Evolutionary conservation across 2,329 filamentous ascomycete genomes (phyloP), one percentile per base, ranked within the genome.

Genomic region (Phyllosticta citriasiana): DNA sequence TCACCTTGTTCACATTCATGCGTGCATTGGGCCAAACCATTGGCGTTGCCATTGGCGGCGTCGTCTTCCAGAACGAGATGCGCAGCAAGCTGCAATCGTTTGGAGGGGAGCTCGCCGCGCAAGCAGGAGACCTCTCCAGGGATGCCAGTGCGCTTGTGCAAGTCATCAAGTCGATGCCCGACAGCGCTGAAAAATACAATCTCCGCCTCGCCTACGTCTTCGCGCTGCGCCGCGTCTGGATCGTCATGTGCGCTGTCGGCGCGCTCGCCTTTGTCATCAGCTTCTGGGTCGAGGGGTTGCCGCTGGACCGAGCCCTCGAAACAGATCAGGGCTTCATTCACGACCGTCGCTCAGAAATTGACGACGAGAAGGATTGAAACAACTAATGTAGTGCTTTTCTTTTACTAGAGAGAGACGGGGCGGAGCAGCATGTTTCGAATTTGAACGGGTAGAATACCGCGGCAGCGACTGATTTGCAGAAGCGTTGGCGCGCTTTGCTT

Each of bases 41-140:
- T 9, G 86, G 86, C 25, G 83, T 89, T 2, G 85, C 86, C 1
- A 77, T 88, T 57, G 83, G 84, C 1, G 86, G 87, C 3, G 84
- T 86, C 33, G 80, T 88, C 59, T 89, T 89, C 73, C 85, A 89
- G 71, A 89, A 88, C 65, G 78, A 79, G 61, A 82, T 87, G 73
- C 75, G 74, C 59, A 72, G 72, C 53, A 79, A 82, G 63, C 71
- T 88, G 53, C 65, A 75, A 14, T 74, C 70, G 1, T 79, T 79
- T 54, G 75, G 80, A 0, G 12, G 4, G 25, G 71, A 73, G 24
- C 77, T 84, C 57, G 80, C 79, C 0, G 70, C 72, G 6, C 71
- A 76, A 61, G 81, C 82, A 0, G 69, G 65, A 2, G 74, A 76
- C 55, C 83, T 83, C 67, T 80, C 81, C 10, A 76, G 78, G 59